phyloP scores from a whole-genome alignment of 305 asterid genomes.

The Rubia occidens region DNA sequence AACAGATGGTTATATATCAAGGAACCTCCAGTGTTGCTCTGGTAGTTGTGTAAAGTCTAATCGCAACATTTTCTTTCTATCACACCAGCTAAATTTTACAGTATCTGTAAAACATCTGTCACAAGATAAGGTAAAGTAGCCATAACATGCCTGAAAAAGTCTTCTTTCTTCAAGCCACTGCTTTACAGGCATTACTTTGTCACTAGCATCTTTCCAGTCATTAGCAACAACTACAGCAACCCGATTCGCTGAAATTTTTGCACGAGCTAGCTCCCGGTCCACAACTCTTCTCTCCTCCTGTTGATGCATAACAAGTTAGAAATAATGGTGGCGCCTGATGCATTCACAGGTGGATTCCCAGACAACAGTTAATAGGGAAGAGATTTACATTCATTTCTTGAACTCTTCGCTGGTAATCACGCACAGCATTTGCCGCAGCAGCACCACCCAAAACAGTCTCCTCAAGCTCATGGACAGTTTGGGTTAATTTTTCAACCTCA shows the following conservation, averaged over 20 bases:
- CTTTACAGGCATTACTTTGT: neutral
- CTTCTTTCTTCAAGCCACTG: slow-evolving; percentile 2
- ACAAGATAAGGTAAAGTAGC: neutral
- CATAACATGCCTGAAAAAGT: neutral
- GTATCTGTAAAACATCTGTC: no score
- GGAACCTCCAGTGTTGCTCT: no score
- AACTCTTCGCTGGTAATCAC: slow-evolving; percentile 74
- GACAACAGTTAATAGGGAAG: neutral
- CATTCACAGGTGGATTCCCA: neutral
- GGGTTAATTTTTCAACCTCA: slow-evolving; percentile 83
- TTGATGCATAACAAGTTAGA: slow-evolving; percentile 26
- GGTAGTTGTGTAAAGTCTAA: no score
- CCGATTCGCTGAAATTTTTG: slow-evolving; percentile 88
- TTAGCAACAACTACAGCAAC: slow-evolving; percentile 94
- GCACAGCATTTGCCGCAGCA: slow-evolving; percentile 90
- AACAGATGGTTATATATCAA: no score
- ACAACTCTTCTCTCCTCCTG: slow-evolving; percentile 85
- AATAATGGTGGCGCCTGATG: neutral
- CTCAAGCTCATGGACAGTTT: slow-evolving; percentile 79
- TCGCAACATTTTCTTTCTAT: no score
- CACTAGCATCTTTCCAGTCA: neutral
- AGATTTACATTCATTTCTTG: slow-evolving; percentile 69
- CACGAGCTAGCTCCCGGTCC: slow-evolving; percentile 92
- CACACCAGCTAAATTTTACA: no score
- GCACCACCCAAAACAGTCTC: slow-evolving; percentile 96